Percentiles rank a stretch among this genome's conserved stretches.
phyloP scores from a whole-genome alignment of 2,329 filamentous ascomycete genomes.

The Botrytis hyacinthi region DNA sequence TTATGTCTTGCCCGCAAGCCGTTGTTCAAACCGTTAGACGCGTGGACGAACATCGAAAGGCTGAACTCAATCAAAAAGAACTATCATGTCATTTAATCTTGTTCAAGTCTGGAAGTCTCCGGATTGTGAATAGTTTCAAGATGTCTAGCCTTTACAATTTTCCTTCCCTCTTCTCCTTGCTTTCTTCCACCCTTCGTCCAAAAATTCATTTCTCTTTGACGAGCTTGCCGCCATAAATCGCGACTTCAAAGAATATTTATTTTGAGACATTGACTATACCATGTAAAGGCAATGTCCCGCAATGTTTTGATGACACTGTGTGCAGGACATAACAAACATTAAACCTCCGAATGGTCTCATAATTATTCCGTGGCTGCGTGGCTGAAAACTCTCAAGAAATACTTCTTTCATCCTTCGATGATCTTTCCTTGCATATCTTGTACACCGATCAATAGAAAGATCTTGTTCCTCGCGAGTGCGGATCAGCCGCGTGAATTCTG shows the following conservation, averaged over 20 bases:
- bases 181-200: not conserved
- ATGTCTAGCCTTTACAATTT: not conserved
- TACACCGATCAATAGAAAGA: not conserved
- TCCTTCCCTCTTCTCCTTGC: not conserved
- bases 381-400: not conserved
- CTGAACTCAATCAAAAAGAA: not conserved
- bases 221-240: conserved; percentile 2
- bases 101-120: not conserved
- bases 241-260: not conserved
- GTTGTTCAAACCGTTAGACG: not conserved
- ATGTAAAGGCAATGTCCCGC: not conserved
- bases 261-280: not conserved
- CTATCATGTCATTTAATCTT: not conserved
- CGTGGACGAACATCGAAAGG: not conserved
- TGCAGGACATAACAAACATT: not conserved
- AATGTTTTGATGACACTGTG: not conserved
- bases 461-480: not conserved
- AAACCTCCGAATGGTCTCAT: not conserved
- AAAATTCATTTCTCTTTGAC: not conserved
- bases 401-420: conserved; percentile 6
- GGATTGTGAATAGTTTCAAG: not conserved
- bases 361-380: not conserved
- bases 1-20: not conserved
- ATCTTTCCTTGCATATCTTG: not conserved
- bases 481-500: not conserved